Conservation (phyloP, 345 rosid species). For the Eucalyptus erythrocorys region DNA sequence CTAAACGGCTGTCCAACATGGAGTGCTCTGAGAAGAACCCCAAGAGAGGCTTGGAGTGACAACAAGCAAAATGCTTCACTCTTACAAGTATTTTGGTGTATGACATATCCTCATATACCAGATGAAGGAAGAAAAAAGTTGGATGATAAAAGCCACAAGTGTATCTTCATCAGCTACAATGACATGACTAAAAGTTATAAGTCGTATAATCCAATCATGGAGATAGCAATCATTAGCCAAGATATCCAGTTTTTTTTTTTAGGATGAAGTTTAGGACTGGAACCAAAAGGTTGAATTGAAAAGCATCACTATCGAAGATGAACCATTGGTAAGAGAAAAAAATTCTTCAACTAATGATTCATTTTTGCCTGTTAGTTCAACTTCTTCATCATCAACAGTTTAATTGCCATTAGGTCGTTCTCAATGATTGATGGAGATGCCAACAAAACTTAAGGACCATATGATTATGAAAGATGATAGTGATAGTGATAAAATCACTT, state of each 20-base stretch:
- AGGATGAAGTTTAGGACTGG: background rate
- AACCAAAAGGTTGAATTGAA: background rate
- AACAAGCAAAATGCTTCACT: too few relatives aligned
- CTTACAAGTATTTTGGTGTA: background rate
- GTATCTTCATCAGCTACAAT: background rate
- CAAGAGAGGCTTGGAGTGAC: background rate
- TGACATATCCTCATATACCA: background rate
- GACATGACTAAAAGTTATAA: background rate
- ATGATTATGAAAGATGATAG: background rate
- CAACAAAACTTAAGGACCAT: background rate
- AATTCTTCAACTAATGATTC: background rate
- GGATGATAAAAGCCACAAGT: background rate
- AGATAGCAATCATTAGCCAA: background rate
- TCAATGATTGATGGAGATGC: background rate
- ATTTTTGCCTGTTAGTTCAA: background rate
- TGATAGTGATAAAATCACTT: background rate
- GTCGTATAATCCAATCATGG: background rate
- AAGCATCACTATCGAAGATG: background rate
- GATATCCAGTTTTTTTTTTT: background rate
- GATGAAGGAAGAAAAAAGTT: background rate
- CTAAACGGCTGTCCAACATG: background rate
- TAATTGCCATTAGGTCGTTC: background rate
- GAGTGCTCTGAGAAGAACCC: too few relatives aligned
- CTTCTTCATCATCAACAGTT: background rate
- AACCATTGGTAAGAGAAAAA: background rate